Evolutionary conservation across 495 filamentous ascomycete genomes (phyloP), one percentile per base, ranked within the genome.

Genomic region (Lasiosphaeriaceae sp.): DNA sequence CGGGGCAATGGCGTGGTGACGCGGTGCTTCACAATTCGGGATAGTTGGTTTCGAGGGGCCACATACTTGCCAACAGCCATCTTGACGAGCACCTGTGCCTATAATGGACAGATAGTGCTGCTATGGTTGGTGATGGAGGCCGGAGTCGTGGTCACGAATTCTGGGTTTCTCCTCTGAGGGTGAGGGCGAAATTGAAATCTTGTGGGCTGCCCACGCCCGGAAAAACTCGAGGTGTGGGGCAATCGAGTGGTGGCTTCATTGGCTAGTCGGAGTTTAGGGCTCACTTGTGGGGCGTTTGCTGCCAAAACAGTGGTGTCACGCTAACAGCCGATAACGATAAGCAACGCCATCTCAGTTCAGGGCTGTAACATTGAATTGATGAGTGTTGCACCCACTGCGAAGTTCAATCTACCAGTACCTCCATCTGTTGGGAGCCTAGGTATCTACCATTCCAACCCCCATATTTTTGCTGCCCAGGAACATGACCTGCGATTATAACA

Each of bases 51-150:
- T 45, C 37, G 48, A 58, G 56, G 50, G 31, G 23, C 46, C 60
- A 82, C 88, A 81, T 79, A 92, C 88, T 92, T 92, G 83, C 89
- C 89, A 82, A 92, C 89, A 85, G 89, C 89, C 89, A 92, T 92
- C 75, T 88, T 87, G 83, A 70, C 81, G 81, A 86, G 73, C 68
- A 71, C 63, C 55, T 57, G 60, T 71, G 56, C 51, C 62, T 58
- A 65, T 53, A 56, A 45, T 52, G 47, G 60, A 57, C 56, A 58
- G 58, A 55, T 64, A 50, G 65, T 71, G 64, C 68, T 69, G 62
- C 60, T 31, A 31, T 69, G 49, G 64, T 61, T 69, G 66, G 66
- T 71, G 61, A 67, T 66, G 62, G 64, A 65, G 64, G 66, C 66
- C 62, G 67, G 52, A 64, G 60, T 69, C 64, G 53, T 62, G 62